Evolutionary conservation across 345 rosid genomes (phyloP).

Genomic region (Salix arbutifolia): DNA sequence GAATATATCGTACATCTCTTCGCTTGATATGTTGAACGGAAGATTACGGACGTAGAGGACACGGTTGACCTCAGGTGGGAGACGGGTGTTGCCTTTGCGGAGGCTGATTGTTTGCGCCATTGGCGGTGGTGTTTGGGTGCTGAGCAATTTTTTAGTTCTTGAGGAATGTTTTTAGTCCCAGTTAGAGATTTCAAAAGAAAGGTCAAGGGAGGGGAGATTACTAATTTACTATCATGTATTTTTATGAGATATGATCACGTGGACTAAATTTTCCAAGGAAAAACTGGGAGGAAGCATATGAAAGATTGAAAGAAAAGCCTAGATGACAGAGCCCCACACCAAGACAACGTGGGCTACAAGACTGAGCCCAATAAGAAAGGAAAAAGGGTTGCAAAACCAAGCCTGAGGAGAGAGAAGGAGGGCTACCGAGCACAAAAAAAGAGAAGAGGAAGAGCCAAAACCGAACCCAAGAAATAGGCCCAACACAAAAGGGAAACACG

Average conservation of each 20-base stretch:
- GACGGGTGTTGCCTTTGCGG: conserved; percentile 84
- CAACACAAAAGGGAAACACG: no score
- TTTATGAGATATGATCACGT: background rate
- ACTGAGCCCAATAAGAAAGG: no score
- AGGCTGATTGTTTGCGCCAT: conserved; percentile 66
- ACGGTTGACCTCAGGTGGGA: conserved; percentile 91
- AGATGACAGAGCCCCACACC: no score
- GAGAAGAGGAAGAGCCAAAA: no score
- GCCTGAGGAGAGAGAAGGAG: no score
- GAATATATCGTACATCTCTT: conserved; percentile 99
- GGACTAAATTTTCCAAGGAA: background rate
- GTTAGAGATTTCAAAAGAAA: background rate
- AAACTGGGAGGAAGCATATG: background rate
- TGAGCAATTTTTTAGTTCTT: background rate
- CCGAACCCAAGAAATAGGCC: no score
- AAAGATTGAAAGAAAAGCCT: no score
- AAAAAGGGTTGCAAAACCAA: no score
- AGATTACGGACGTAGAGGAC: conserved; percentile 93
- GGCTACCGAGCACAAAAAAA: no score
- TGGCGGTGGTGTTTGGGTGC: background rate
- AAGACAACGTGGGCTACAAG: no score
- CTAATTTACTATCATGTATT: background rate
- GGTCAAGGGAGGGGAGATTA: background rate
- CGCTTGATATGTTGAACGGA: conserved; percentile 97
- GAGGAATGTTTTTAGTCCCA: background rate